Conservation (phyloP, 1,284 basidiomycete species). For the Pyrrhoderma noxium region DNA sequence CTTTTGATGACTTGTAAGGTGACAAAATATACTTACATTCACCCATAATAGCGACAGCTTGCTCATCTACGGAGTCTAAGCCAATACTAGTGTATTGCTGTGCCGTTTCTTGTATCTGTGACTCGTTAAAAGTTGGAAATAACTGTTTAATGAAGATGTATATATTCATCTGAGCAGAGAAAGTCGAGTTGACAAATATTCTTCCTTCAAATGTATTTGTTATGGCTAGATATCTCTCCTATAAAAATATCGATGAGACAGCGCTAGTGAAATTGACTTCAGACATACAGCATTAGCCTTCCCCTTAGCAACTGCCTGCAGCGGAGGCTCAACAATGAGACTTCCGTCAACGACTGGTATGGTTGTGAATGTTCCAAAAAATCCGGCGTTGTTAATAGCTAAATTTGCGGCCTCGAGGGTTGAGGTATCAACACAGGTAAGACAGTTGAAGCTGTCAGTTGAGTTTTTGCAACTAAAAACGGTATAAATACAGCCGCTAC, state of each 20-base stretch:
- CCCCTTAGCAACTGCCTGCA: conserved; percentile 26
- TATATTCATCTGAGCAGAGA: conserved; percentile 25
- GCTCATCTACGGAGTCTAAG: conserved; percentile 22
- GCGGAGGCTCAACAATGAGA: conserved; percentile 38
- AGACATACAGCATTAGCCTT: conserved; percentile 17
- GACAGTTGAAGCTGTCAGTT: conserved; percentile 30
- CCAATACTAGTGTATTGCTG: conserved; percentile 26
- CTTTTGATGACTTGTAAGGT: background rate
- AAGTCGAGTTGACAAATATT: conserved; percentile 31
- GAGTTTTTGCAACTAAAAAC: conserved; percentile 35
- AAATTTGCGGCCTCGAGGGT: conserved; percentile 31
- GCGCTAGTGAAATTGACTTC: no score
- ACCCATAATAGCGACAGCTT: conserved; percentile 34
- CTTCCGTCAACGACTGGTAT: conserved; percentile 40
- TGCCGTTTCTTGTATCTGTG: conserved; percentile 24
- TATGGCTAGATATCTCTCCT: conserved; percentile 29
- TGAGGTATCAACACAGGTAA: conserved; percentile 27
- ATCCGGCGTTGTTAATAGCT: conserved; percentile 29
- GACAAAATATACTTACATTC: conserved; percentile 31
- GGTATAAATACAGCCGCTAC: conserved; percentile 21
- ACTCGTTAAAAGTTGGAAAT: conserved; percentile 29
- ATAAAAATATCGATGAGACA: no score
- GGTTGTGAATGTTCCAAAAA: conserved; percentile 36
- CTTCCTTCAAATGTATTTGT: conserved; percentile 37
- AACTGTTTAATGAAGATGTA: conserved; percentile 31